Evolutionary conservation across 108 stramenopile genomes (phyloP), one percentile per base, ranked within the genome.

Genomic region (Nitzschia putrida): DNA sequence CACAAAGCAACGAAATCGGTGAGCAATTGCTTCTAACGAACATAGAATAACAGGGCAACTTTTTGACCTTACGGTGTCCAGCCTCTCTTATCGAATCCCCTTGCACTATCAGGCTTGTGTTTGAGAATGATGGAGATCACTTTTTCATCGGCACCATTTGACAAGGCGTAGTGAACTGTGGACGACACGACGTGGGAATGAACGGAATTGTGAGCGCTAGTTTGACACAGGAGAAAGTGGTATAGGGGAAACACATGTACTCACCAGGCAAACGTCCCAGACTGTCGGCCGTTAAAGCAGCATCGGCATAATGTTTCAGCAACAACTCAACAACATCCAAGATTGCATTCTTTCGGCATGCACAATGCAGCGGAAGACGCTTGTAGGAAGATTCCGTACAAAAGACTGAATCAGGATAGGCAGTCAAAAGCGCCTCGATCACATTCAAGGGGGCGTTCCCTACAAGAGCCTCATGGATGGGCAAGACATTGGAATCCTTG

Each of bases 321-420:
- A 90, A 61, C 8, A 75, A 43, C 57, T 78, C 69, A 8, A 90
- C 74, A 20, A 85, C 80, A 26, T 80, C 77, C 14, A 61, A 54
- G 13, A 72, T 61, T 16, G 89, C 89, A 64, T 80, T 83, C 57
- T 85, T 88, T 52, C 85, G 85, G 73, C 86, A 90, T 10, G 89
- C 89, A 60, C 87, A 83, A 50, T 90, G 89, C 61, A 90, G 64
- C 2, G 89, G 85, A 12, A 85, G 50, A 40, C 89, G 74, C 13
- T 88, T 57, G 58, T 86, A 90, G 23, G 85, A 77, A 3, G 79
- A 80, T 43, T 90, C 89, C 39, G 54, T 60, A 56, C 76, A 71
- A 44, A 53, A 70, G 20, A 87, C 56, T 4, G 74, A 76, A 43
- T 78, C 73, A 1, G 83, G 85, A 71, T 82, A 84, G 34, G 83